These are phyloP conservation scores for Colletotrichum phormii DNA, from an alignment of 2,329 filamentous ascomycete genomes.

Conservation along the genomic window DNA sequence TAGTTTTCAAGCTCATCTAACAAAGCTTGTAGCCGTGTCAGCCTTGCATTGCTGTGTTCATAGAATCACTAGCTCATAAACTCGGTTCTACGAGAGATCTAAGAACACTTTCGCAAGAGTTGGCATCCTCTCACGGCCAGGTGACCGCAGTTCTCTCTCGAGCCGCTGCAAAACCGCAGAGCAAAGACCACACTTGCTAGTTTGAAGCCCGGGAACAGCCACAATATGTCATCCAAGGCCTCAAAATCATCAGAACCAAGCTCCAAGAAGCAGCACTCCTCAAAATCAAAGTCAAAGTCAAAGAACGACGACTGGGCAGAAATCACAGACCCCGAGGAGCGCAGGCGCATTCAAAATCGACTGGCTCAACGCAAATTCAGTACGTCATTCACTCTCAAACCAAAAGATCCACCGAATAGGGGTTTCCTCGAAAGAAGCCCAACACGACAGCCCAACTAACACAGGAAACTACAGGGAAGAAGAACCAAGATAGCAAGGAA, in stretches of 20 bases:
- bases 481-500: constrained; percentile 75
- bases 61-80: neutral
- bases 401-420: too few relatives aligned
- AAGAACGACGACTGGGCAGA: constrained; percentile 75
- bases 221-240: constrained; percentile 46
- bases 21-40: neutral
- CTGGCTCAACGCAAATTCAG: constrained; percentile 82
- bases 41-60: neutral
- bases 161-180: neutral
- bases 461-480: constrained; percentile 67
- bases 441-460: neutral
- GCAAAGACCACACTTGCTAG: neutral
- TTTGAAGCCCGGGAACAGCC: constrained; percentile 36
- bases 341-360: constrained; percentile 80
- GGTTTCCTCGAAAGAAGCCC: neutral
- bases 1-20: neutral
- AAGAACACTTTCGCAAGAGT: neutral
- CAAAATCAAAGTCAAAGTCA: constrained; percentile 53
- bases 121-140: neutral
- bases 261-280: constrained; percentile 44
- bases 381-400: constrained; percentile 54
- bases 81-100: neutral
- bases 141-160: neutral
- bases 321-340: constrained; percentile 76
- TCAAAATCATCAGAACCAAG: constrained; percentile 40